Conservation (phyloP, 116 monocot genomes). For the Thalassia testudinum region DNA sequence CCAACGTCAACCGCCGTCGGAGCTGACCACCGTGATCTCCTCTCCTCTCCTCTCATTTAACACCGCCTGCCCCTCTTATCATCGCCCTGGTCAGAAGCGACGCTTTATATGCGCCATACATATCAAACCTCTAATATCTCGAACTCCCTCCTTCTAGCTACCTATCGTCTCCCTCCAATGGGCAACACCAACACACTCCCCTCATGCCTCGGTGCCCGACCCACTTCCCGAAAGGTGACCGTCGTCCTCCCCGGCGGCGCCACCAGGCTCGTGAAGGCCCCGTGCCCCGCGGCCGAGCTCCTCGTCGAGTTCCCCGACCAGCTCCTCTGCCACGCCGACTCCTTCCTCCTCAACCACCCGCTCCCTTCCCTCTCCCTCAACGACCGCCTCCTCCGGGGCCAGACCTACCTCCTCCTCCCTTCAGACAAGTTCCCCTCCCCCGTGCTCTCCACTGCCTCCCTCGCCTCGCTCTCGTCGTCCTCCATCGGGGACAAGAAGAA, state of each 20-base stretch:
- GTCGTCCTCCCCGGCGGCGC: conserved; percentile 58
- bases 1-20: too few species aligned
- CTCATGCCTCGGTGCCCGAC: too few species aligned
- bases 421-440: conserved; percentile 29
- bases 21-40: too few species aligned
- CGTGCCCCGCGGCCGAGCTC: conserved; percentile 35
- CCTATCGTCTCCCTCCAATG: too few species aligned
- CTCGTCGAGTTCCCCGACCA: conserved; percentile 41
- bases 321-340: conserved; percentile 53
- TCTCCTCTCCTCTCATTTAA: too few species aligned
- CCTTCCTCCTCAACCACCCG: conserved; percentile 73
- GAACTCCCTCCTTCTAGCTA: too few species aligned
- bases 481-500: background rate
- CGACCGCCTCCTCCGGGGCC: conserved; percentile 32
- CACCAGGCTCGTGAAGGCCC: conserved; percentile 10
- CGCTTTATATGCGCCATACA: too few species aligned
- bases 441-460: conserved; percentile 27
- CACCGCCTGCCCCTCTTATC: too few species aligned
- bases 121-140: too few species aligned
- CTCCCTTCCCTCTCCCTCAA: conserved; percentile 35
- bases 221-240: conserved; percentile 6
- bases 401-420: conserved; percentile 76
- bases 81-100: too few species aligned
- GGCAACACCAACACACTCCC: too few species aligned
- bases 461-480: conserved; percentile 23